Evolutionary conservation across 2,329 filamentous ascomycete species (phyloP), one percentile per base, ranked within the genome.

Genomic region (Sporothrix protearum): DNA sequence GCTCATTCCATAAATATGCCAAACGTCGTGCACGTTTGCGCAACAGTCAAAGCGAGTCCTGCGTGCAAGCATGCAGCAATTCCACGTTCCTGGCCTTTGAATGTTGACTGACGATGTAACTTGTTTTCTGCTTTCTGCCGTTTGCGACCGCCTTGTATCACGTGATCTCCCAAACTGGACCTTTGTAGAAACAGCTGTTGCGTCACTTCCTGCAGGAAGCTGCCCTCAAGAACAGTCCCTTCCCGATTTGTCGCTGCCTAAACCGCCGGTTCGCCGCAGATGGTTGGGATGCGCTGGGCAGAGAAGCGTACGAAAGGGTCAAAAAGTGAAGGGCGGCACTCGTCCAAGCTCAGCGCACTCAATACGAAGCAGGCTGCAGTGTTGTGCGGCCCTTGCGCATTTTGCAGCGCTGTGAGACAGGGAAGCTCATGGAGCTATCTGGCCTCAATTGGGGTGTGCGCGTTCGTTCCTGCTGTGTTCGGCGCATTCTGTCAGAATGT

Each of bases 201-300:
- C 64, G 66, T 68, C 66, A 68, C 66, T 68, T 51, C 12, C 49
- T 55, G 49, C 45, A 55, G 12, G 59, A 45, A 64, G n/a, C 36
- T 36, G 64, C 64, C 28, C 64, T 28, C 39, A 28, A 30, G 42
- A 28, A 36, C 45, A 55, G 45, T 22, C 4, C 33, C 30, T 39
- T 36, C 59, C 57, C 47, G 59, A 59, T 70, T 66, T 66, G 69
- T 66, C 30, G 68, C 57, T 70, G 68, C 68, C 68, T 70, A 70
- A 70, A 36, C 19, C 51, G 30, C 55, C 68, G 45, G 57, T n/a
- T 55, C 45, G 45, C 47, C 30, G 69, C 55, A 66, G 14, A 36
- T 55, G 45, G 64, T 55, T 63, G 16, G 55, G 39, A 70, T 70
- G 67, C 14, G 49, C 67, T 59, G 33, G 51, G 53, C 55, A 53